These are phyloP conservation scores for Biscutella auriculata DNA, from an alignment of 441 rosid genomes.

Conservation along the genomic window DNA sequence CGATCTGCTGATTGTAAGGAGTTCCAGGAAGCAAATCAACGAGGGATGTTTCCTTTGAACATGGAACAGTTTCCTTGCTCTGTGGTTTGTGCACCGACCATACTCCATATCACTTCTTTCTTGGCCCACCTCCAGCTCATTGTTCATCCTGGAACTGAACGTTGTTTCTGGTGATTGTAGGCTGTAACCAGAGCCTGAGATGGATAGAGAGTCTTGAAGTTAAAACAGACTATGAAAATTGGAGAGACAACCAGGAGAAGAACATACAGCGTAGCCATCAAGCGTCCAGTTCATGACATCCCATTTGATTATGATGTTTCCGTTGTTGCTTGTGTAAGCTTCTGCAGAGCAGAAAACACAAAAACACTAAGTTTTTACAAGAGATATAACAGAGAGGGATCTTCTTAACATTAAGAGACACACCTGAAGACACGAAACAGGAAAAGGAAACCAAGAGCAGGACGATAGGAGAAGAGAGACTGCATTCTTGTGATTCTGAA, in stretches of 20 bases:
- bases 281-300: slow-evolving; percentile 50
- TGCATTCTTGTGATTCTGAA: slow-evolving; percentile 28
- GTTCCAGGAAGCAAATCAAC: slow-evolving; percentile 20
- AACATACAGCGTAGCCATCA: slow-evolving; percentile 64
- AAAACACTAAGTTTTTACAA: slow-evolving; percentile 1
- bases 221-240: not conserved
- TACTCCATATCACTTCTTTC: slow-evolving; percentile 50
- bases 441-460: slow-evolving; percentile 47
- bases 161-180: slow-evolving; percentile 42
- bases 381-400: not conserved
- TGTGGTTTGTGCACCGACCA: slow-evolving; percentile 30
- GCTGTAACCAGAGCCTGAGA: slow-evolving; percentile 45
- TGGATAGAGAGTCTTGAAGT: not conserved
- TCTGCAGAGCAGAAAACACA: slow-evolving; percentile 17
- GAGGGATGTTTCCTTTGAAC: slow-evolving; percentile 22
- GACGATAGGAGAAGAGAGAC: slow-evolving; percentile 18
- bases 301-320: slow-evolving; percentile 61
- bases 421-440: slow-evolving; percentile 52
- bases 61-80: slow-evolving; percentile 30
- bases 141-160: slow-evolving; percentile 50
- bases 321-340: slow-evolving; percentile 28
- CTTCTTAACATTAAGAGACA: not conserved
- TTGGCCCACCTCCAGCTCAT: slow-evolving; percentile 56
- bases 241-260: not conserved
- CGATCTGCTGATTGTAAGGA: slow-evolving; percentile 25